A percentile compares a stretch with the other conserved stretches of the same genome.
Conservation (phyloP, 2,329 filamentous ascomycete genomes). For the Graphiopsis chlorocephala region DNA sequence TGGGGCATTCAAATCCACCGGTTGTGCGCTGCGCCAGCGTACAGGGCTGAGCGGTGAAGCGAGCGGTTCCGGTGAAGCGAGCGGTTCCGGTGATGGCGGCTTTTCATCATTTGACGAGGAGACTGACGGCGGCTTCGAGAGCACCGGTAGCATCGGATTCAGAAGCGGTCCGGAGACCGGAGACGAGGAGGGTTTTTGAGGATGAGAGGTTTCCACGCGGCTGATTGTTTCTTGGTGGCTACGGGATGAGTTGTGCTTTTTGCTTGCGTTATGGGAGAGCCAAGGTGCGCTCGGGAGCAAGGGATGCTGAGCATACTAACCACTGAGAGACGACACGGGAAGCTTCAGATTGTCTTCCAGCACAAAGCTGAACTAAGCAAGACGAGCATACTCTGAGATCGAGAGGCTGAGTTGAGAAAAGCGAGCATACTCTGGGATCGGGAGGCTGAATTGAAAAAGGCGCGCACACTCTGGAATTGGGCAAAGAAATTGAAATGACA, state of each 20-base stretch:
- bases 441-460: no score
- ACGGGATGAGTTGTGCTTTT: not conserved
- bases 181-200: slow-evolving; percentile 20
- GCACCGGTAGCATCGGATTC: slow-evolving; percentile 5
- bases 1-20: slow-evolving; percentile 17
- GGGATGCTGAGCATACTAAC: not conserved
- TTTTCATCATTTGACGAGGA: slow-evolving; percentile 14
- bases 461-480: no score
- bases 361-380: not conserved
- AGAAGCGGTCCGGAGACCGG: slow-evolving; percentile 18
- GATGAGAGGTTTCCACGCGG: not conserved
- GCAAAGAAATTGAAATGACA: not conserved
- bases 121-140: slow-evolving; percentile 20
- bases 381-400: not conserved
- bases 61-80: slow-evolving; percentile 18
- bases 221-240: not conserved
- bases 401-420: not conserved
- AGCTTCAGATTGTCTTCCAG: not conserved
- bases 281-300: not conserved
- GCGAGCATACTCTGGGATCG: not conserved
- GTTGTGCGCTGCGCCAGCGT: slow-evolving; percentile 11
- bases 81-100: slow-evolving; percentile 17
- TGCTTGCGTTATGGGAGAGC: not conserved
- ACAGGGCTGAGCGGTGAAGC: slow-evolving; percentile 14
- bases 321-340: not conserved